Evolutionary conservation across 176 grass and related monocot genomes (phyloP), one percentile per base, ranked within the genome.

Genomic region (Chloris gayana): DNA sequence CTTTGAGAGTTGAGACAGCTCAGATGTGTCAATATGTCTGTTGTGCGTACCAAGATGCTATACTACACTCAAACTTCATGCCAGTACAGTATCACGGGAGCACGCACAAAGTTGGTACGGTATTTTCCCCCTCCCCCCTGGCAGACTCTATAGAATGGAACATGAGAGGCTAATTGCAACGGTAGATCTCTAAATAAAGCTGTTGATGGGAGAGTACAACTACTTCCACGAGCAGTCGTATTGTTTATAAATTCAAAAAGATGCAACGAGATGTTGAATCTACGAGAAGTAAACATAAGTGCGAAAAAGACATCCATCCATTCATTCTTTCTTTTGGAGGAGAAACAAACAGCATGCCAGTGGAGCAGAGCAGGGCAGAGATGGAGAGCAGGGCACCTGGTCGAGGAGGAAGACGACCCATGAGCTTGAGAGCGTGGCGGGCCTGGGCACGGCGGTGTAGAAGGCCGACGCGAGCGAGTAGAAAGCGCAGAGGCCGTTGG

Each of bases 331-430:
- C 11, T 60, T 27, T 60, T 60, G 9, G 9, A 60, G 57, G 10
- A 27, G 24, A 60, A 60, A 60, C 26, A 12, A 69, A 32, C n/a
- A 1, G 9, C 11, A 12, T 12, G 11, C 41, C 12, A 2, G 41
- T 13, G 11, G 9, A 47, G 18, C 44, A 47, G 18, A 45, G 17
- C 38, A 64, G 35, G 24, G 34, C n/a, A 26, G 25, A 64, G 4
- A 17, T 1, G 61, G 33, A 6, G 32, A 1, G 30, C 38, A 25
- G 4, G 19, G 27, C 10, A 91, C 96, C 92, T 99, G 96, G 25
- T 99, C 96, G 22, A 99, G 86, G 68, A 99, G 85, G 79, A 99
- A 99, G 79, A 99, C 56, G 18, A 79, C 19, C 96, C 96, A 99
- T 24, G 88, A 93, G 24, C 82, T 72, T 25, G 90, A 77, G 1